Conservation (phyloP, 805 yeast species). For the Lipomyces sp. region DNA sequence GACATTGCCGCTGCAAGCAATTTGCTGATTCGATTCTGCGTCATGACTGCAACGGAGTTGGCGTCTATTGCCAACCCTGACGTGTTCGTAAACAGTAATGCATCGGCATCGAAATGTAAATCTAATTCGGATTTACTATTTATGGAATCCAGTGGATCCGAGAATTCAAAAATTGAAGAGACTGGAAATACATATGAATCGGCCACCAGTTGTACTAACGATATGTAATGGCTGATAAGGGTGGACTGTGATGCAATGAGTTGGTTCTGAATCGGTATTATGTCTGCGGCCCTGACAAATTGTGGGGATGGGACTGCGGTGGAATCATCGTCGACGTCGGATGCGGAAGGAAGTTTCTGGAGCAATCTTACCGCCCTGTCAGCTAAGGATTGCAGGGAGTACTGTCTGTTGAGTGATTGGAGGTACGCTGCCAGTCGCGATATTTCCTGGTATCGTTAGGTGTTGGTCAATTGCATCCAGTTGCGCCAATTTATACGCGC, state of each 20-base stretch:
- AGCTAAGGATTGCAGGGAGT: neutral
- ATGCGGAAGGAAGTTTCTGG: neutral
- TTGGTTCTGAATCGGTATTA: constrained; percentile 10
- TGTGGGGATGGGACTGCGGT: neutral
- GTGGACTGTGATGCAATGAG: constrained; percentile 14
- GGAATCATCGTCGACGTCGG: neutral
- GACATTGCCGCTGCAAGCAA: neutral
- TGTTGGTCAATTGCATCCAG: too few relatives aligned
- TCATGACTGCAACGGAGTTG: neutral
- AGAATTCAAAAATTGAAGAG: constrained; percentile 7
- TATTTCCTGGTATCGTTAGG: neutral
- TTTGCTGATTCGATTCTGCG: neutral
- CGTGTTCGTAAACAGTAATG: constrained; percentile 5
- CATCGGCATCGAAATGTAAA: constrained; percentile 9
- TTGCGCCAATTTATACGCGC: too few relatives aligned
- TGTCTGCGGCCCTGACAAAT: neutral
- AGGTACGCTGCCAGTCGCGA: neutral
- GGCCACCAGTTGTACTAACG: constrained; percentile 14
- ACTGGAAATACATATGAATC: constrained; percentile 26
- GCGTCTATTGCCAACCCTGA: neutral
- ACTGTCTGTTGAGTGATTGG: constrained; percentile 3
- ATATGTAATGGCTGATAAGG: constrained; percentile 14
- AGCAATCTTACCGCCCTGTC: neutral
- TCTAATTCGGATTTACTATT: neutral
- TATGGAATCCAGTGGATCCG: neutral